Base-by-base conservation (phyloP, 495 filamentous ascomycete genomes). In the Hypoxylon lenormandii region DNA sequence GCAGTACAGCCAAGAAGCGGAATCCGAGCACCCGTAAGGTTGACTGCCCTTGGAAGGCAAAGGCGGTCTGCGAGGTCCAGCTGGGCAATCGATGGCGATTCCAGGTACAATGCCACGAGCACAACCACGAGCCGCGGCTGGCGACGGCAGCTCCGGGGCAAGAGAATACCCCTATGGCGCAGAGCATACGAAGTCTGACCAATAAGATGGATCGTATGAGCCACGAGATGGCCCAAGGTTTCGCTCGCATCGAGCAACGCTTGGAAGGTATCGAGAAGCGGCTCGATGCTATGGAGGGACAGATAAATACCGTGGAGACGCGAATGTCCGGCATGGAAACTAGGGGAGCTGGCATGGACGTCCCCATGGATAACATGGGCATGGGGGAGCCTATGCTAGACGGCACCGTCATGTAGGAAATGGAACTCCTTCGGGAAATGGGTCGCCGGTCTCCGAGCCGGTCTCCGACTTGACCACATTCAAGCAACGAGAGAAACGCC, bases 11-110 rank as follows among this genome's bases (percentile, higher is more conserved):
- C 10, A 83, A 83, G 72, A 84, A 83, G 76, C 79, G 82, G 16
- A 83, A 81, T 57, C 82, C 82, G 5, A 83, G 78, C 69, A 84
- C 82, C 13, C 80, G 82, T 62, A 84, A 84, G 73, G 76, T 84
- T 28, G 82, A 84, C 54, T 84, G 82, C 47, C 82, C 82, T 18
- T 84, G 80, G 77, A 80, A 80, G 38, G 82, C 82, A 10, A 84
- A 84, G 69, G 82, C 82, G 1, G 82, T 84, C 10, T 84, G 81
- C 49, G 82, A 84, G 46, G 82, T 84, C 8, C 80, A 81, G 69
- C 68, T 83, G 18, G 77, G 78, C 36, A 81, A 84, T 63, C 81
- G 81, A 55, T 84, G 82, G 82, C 78, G 80, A 15, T 84, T 84
- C 49, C 77, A 74, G 2, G 79, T 84, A 0, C 81, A 83, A 52